These are phyloP conservation scores for Sarocladium strictum DNA, from an alignment of 2,329 filamentous ascomycete species.

Conservation along the genomic window DNA sequence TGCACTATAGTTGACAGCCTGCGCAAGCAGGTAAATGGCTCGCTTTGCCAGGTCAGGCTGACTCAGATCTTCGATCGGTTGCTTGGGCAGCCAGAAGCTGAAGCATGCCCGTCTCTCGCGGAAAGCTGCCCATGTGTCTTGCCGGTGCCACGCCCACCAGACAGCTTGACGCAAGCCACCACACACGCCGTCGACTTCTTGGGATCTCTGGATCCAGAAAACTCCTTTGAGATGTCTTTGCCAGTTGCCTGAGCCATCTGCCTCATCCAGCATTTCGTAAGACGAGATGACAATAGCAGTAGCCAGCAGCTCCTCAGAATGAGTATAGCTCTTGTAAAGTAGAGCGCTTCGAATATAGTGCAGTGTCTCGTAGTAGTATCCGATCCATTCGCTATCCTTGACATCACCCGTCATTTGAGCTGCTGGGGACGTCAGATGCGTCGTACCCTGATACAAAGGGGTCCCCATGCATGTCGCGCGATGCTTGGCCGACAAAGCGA, in stretches of 20 bases:
- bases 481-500: slow-evolving; percentile 48
- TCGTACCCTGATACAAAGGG: not conserved
- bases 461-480: slow-evolving; percentile 12
- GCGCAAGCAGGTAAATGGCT: slow-evolving; percentile 30
- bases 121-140: slow-evolving; percentile 59
- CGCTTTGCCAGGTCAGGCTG: slow-evolving; percentile 46
- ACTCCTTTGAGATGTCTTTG: slow-evolving; percentile 56
- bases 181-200: slow-evolving; percentile 52
- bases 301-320: slow-evolving; percentile 41
- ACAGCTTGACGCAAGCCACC: slow-evolving; percentile 49
- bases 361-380: slow-evolving; percentile 55
- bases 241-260: slow-evolving; percentile 39
- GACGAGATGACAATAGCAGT: slow-evolving; percentile 53
- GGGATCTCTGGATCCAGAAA: slow-evolving; percentile 58
- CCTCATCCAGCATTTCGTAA: slow-evolving; percentile 58
- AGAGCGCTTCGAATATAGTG: slow-evolving; percentile 53
- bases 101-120: slow-evolving; percentile 47
- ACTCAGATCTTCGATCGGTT: slow-evolving; percentile 36
- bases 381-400: slow-evolving; percentile 22
- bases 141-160: slow-evolving; percentile 60
- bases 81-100: slow-evolving; percentile 50
- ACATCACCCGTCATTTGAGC: slow-evolving; percentile 23
- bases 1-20: slow-evolving; percentile 53
- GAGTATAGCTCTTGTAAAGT: slow-evolving; percentile 40
- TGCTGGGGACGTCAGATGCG: not conserved